A percentile compares a stretch with the other conserved stretches of the same genome.
Evolutionary conservation across 257 asterid genomes (phyloP).

Genomic region (Plantago ovata): DNA sequence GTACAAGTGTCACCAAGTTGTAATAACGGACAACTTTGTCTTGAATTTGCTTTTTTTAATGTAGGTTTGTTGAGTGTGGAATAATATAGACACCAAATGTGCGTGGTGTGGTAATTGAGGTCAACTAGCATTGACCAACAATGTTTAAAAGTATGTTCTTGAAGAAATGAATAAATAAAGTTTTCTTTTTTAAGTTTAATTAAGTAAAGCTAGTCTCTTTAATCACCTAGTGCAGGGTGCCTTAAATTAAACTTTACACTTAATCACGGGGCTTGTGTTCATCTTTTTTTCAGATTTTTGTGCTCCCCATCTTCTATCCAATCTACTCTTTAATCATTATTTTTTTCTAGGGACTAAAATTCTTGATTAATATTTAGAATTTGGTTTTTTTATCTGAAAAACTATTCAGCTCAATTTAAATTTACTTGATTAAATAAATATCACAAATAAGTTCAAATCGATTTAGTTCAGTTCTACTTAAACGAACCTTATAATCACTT

Average conservation of each 20-base stretch:
- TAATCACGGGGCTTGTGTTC: slow-evolving; percentile 42
- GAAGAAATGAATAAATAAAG: neutral
- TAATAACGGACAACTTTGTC: too few relatives aligned
- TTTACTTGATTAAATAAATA: too few relatives aligned
- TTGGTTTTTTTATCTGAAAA: too few relatives aligned
- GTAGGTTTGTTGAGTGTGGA: slow-evolving; percentile 2
- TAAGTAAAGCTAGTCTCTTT: slow-evolving; percentile 1
- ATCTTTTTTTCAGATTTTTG: slow-evolving; percentile 26
- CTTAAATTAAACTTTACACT: slow-evolving; percentile 15
- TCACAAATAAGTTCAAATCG: too few relatives aligned
- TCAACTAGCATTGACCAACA: slow-evolving; percentile 46
- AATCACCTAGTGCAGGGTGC: slow-evolving; percentile 38
- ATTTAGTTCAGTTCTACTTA: too few relatives aligned
- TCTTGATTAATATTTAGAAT: too few relatives aligned
- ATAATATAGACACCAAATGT: slow-evolving; percentile 19
- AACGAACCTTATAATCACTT: too few relatives aligned
- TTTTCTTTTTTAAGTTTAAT: too few relatives aligned
- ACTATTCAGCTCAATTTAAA: too few relatives aligned
- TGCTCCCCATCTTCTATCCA: slow-evolving; percentile 28
- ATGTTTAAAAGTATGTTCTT: slow-evolving; percentile 13
- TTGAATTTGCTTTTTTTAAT: neutral
- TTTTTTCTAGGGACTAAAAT: slow-evolving; percentile 10
- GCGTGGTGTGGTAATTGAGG: slow-evolving; percentile 26
- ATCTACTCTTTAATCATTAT: slow-evolving; percentile 23
- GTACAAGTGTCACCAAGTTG: neutral